A percentile compares a stretch with the other conserved stretches of the same genome.
These are phyloP conservation scores for Lactifluus piperatus DNA, from an alignment of 768 basidiomycete species.

Conservation along the genomic window DNA sequence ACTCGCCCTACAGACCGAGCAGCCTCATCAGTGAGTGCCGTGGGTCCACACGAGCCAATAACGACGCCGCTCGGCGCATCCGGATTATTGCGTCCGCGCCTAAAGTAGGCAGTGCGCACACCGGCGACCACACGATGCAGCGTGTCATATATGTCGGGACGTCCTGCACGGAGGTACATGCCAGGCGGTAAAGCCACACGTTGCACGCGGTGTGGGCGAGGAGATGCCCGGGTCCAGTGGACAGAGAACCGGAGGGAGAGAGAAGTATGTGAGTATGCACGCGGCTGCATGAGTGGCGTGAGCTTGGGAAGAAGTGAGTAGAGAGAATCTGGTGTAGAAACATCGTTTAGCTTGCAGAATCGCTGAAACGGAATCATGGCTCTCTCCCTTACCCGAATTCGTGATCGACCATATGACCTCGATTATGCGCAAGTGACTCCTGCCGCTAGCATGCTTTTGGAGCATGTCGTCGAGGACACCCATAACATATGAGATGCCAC, in stretches of 20 bases:
- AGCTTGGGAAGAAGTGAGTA: constrained; percentile 33
- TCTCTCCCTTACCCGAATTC: constrained; percentile 31
- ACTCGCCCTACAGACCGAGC: constrained; percentile 30
- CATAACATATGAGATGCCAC: constrained; percentile 51
- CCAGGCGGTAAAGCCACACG: constrained; percentile 24
- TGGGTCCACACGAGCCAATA: constrained; percentile 37
- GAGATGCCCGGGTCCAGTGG: constrained; percentile 36
- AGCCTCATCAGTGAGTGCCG: constrained; percentile 31
- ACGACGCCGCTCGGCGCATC: constrained; percentile 28
- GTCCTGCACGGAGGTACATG: constrained; percentile 25
- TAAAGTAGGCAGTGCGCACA: constrained; percentile 18
- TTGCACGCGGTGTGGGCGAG: constrained; percentile 17
- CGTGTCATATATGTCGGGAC: constrained; percentile 23
- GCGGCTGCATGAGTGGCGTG: constrained; percentile 30
- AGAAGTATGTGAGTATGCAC: constrained; percentile 21
- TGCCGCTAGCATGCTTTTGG: constrained; percentile 28
- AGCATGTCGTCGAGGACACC: constrained; percentile 47
- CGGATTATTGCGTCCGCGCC: constrained; percentile 2
- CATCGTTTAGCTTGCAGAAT: constrained; percentile 17
- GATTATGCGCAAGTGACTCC: constrained; percentile 35
- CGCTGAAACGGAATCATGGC: constrained; percentile 15
- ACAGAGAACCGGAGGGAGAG: constrained; percentile 33
- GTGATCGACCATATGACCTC: constrained; percentile 50
- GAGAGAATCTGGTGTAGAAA: constrained; percentile 26
- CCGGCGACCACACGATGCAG: constrained; percentile 24